Percentiles rank a stretch among this genome's conserved stretches.
Conservation (phyloP, 371 early-diverging fungal genomes). For the Actinomortierella wolfii region DNA sequence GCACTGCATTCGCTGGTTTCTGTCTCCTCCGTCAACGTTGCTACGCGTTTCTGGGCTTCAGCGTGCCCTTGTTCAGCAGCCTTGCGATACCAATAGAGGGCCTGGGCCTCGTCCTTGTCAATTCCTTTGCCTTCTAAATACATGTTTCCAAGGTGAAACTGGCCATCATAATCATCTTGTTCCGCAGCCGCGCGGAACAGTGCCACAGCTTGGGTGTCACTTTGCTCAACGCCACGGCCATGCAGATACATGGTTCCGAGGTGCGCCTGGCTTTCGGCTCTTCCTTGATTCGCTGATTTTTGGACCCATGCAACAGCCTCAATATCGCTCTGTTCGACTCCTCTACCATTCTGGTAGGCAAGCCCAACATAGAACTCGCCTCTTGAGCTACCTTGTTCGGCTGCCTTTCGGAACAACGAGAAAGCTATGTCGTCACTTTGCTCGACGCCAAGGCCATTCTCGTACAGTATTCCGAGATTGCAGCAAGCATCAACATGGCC, state of each 20-base stretch:
- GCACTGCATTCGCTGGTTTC: too few relatives aligned
- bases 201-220: conserved; percentile 64
- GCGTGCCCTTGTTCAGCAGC: conserved; percentile 65
- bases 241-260: conserved; percentile 76
- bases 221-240: conserved; percentile 76
- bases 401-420: conserved; percentile 62
- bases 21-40: too few relatives aligned
- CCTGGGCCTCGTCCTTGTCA: conserved; percentile 58
- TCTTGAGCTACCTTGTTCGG: conserved; percentile 65
- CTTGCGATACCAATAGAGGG: conserved; percentile 75
- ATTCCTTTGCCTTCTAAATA: conserved; percentile 85
- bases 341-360: conserved; percentile 84
- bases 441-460: conserved; percentile 66
- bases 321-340: conserved; percentile 57
- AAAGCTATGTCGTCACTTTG: conserved; percentile 61
- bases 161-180: conserved; percentile 80
- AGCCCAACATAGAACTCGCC: conserved; percentile 82
- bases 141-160: conserved; percentile 79
- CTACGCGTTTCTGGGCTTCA: conserved; percentile 69
- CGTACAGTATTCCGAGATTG: conserved; percentile 76
- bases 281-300: conserved; percentile 70
- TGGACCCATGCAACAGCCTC: conserved; percentile 78
- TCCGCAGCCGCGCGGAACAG: conserved; percentile 77
- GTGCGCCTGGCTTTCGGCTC: conserved; percentile 70
- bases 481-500: conserved; percentile 67